A percentile compares a stretch with the other conserved stretches of the same genome.
phyloP scores from a whole-genome alignment of 305 asterid species.

The Solanum aculeatissimum region DNA sequence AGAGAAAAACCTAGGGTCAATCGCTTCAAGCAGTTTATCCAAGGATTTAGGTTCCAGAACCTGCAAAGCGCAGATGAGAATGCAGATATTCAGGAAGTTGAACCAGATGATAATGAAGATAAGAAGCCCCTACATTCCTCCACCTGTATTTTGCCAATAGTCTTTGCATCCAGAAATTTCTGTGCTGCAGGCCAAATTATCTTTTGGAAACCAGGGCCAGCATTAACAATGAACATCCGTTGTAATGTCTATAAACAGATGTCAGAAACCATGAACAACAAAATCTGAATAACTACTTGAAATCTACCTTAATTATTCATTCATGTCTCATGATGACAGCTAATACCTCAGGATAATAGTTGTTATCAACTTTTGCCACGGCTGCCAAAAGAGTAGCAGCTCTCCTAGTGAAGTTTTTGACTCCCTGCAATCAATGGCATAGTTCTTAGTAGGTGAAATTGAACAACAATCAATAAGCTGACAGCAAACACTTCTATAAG shows the following conservation, averaged over 20 bases:
- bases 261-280: background rate
- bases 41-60: constrained; percentile 66
- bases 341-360: constrained; percentile 79
- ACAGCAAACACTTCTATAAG: background rate
- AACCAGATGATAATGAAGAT: background rate
- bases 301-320: background rate
- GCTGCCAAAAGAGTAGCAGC: constrained; percentile 68
- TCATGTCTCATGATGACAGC: background rate
- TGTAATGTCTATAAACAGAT: constrained; percentile 55
- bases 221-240: constrained; percentile 75
- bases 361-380: constrained; percentile 68
- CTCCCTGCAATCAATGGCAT: constrained; percentile 41
- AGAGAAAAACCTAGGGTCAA: constrained; percentile 61
- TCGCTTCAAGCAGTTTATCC: constrained; percentile 64
- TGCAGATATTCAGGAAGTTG: background rate
- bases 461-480: background rate
- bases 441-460: background rate
- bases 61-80: constrained; percentile 22
- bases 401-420: constrained; percentile 61
- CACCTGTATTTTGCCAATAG: constrained; percentile 72
- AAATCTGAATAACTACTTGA: background rate
- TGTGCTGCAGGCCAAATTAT: constrained; percentile 95
- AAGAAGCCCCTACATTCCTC: background rate
- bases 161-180: constrained; percentile 75
- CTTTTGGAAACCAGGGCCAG: constrained; percentile 81